Conservation (phyloP, 2,329 filamentous ascomycete genomes). For the Coniochaeta ligniaria region DNA sequence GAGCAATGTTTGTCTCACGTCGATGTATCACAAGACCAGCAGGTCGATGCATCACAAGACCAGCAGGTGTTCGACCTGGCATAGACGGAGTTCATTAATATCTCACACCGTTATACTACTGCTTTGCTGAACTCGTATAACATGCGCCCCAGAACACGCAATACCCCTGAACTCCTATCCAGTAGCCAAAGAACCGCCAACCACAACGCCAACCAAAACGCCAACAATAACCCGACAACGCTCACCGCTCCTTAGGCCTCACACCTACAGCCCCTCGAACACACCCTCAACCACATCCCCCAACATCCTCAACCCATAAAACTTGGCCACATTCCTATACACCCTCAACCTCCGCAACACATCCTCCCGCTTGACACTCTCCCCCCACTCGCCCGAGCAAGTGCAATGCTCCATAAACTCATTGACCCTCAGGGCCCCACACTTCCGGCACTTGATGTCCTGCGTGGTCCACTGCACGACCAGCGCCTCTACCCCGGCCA, state of each 20-base stretch:
- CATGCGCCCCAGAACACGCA: too few relatives aligned
- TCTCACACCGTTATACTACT: background rate
- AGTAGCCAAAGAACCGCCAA: background rate
- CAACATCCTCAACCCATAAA: conserved; percentile 78
- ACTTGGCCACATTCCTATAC: conserved; percentile 66
- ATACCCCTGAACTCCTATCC: background rate
- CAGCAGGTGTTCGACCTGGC: background rate
- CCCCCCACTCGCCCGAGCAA: conserved; percentile 80
- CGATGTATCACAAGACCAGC: too few relatives aligned
- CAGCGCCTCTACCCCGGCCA: conserved; percentile 67
- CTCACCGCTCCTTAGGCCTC: background rate
- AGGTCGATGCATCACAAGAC: too few relatives aligned
- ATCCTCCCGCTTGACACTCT: conserved; percentile 60
- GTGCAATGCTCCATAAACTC: conserved; percentile 97
- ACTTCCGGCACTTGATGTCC: conserved; percentile 73
- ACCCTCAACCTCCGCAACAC: conserved; percentile 60
- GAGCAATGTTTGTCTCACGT: too few relatives aligned
- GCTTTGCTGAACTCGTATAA: background rate
- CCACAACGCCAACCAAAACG: background rate
- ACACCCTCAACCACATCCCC: conserved; percentile 65
- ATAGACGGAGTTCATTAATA: too few relatives aligned
- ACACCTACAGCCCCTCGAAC: conserved; percentile 32
- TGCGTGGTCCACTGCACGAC: conserved; percentile 80
- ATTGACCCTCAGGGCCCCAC: conserved; percentile 70
- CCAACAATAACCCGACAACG: background rate